A percentile compares a stretch with the other conserved stretches of the same genome.
Conservation (phyloP, 164 flowering plant species). For the Liquidambar formosana region DNA sequence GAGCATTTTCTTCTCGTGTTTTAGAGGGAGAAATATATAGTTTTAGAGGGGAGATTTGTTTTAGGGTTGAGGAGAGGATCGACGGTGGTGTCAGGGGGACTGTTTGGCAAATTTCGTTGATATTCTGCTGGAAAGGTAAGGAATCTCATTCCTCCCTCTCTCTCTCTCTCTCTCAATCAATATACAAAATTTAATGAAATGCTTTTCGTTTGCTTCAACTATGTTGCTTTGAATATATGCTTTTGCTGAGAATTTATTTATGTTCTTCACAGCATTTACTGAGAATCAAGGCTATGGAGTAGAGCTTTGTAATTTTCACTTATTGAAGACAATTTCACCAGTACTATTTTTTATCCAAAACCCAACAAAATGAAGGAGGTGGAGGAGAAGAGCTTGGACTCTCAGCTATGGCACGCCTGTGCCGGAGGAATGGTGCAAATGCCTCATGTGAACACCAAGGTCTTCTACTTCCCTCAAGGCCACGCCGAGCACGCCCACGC, state of each 20-base stretch:
- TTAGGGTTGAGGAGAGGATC: no score
- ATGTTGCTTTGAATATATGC: neutral
- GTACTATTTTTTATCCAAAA: neutral
- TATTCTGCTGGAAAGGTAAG: neutral
- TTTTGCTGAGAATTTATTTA: neutral
- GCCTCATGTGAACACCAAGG: conserved; percentile 68
- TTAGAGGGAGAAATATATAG: neutral
- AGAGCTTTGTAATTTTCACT: neutral
- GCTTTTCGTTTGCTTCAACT: neutral
- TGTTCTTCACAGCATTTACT: conserved; percentile 4
- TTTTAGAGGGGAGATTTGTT: no score
- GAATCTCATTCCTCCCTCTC: neutral
- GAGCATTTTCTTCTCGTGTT: neutral
- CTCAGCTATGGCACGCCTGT: conserved; percentile 97
- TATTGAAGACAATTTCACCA: neutral
- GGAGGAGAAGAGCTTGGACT: conserved; percentile 69
- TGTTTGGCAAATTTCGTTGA: neutral
- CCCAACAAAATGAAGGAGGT: conserved; percentile 33
- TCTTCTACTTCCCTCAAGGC: conserved; percentile 92
- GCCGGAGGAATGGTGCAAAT: conserved; percentile 96
- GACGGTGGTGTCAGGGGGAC: no score
- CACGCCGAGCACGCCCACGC: conserved; percentile 78
- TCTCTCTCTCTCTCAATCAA: neutral
- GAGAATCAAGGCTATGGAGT: conserved; percentile 1
- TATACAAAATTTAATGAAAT: no score